Base-by-base conservation (phyloP, 495 filamentous ascomycete species). In the Peziza echinospora region DNA sequence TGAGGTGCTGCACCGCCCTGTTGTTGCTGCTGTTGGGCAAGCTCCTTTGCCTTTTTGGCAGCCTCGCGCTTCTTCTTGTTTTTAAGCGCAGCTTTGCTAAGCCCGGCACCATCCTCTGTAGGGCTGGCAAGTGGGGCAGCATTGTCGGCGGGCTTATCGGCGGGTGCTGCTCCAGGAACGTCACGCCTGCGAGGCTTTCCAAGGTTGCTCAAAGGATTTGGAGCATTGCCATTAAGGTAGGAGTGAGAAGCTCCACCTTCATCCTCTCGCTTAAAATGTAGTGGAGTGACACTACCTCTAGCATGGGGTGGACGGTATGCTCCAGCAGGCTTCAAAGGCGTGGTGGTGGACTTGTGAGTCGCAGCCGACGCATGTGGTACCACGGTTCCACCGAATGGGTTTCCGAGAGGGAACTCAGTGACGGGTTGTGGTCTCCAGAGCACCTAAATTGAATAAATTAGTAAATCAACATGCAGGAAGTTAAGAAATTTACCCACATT, bases 41-140 rank as follows among this genome's bases (percentile, higher is more conserved):
- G 70, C 71, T 86, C 82, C 61, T 85, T 89, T 23, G 75, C 74
- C 63, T 94, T 96, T 70, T 91, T 93, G 21, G 55, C 55, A 46
- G 84, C 86, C 59, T 92, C 84, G 26, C 87, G 72, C 72, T 97
- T 97, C 73, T 94, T 96, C 76, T 94, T 94, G 67, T 96, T 97
- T 68, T 94, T 93, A 45, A 86, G 64, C 0, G 86, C 89, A 13
- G 84, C 71, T 63, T 86, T 93, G 50, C 81, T 86, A 37, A 91
- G 63, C 51, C 68, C 77, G 49, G 79, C 81, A 43, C 80, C 70
- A 21, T 70, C 73, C 24, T 78, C 75, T 11, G 19, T 34, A 9
- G 9, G 13, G 13, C 30, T 17, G n/a, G 76, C 77, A 26, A 76
- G 76, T n/a, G 76, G 75, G 46, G 73, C 77, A 45, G 77, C 73